Percentiles rank a stretch among this genome's conserved stretches.
Conservation (phyloP, 139 green algal genomes). For the Chlamydomonas sphaeroides region DNA sequence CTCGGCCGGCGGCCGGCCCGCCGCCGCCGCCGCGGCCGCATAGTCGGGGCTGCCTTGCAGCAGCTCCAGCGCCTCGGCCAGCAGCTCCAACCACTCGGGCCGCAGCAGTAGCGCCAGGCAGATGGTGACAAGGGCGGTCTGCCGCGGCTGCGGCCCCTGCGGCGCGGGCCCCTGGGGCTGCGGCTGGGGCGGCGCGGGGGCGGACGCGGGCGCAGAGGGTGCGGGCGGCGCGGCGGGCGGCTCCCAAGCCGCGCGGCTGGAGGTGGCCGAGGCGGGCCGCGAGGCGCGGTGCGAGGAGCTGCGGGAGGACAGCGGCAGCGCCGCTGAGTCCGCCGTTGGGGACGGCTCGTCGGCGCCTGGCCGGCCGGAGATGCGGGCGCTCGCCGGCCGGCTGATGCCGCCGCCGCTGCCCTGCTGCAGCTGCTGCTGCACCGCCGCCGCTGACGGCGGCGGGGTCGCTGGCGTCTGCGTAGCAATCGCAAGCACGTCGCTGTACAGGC, state of each 20-base stretch:
- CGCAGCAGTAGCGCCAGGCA: slow-evolving; percentile 30
- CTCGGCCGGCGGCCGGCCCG: background rate
- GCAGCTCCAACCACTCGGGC: slow-evolving; percentile 39
- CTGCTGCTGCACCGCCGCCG: background rate
- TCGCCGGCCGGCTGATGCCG: too few species aligned
- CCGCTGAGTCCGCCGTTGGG: too few species aligned
- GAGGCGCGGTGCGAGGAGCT: too few species aligned
- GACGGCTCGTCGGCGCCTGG: too few species aligned
- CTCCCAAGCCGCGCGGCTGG: too few species aligned
- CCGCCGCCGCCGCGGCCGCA: background rate
- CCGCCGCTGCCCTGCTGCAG: background rate
- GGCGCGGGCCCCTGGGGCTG: background rate
- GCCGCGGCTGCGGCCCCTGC: background rate
- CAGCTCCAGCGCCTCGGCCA: slow-evolving; percentile 43
- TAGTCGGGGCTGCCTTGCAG: slow-evolving; percentile 37
- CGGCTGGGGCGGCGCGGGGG: background rate
- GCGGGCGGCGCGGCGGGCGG: too few species aligned
- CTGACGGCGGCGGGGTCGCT: too few species aligned
- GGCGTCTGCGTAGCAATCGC: background rate
- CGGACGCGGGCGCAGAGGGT: too few species aligned
- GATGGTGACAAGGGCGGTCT: background rate
- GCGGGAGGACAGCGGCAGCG: too few species aligned
- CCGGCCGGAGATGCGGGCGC: too few species aligned
- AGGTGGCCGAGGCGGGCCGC: background rate
- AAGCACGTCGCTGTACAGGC: slow-evolving; percentile 21